Percentiles rank a stretch among this genome's conserved stretches.
These are phyloP conservation scores for Pichia sorboxylosa DNA, from an alignment of 1,139 yeast genomes.

Conservation along the genomic window DNA sequence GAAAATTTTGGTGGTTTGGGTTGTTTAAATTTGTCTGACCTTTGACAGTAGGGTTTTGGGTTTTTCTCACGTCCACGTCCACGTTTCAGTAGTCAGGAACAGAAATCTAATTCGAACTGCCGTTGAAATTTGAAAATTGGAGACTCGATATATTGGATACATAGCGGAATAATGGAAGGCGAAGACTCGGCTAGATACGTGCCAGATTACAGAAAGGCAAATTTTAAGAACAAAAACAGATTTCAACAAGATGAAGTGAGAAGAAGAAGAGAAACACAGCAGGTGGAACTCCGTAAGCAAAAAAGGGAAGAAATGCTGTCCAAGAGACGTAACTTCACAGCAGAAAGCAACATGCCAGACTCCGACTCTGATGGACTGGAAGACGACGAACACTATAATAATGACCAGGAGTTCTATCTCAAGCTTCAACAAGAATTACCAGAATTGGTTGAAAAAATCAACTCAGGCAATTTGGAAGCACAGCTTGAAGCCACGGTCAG, in stretches of 20 bases:
- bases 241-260: conserved; percentile 94
- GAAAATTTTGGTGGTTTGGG: too few relatives aligned
- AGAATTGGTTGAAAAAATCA: conserved; percentile 70
- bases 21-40: too few relatives aligned
- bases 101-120: too few relatives aligned
- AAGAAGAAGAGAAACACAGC: conserved; percentile 96
- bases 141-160: too few relatives aligned
- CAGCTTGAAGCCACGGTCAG: conserved; percentile 85
- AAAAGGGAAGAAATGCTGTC: conserved; percentile 91
- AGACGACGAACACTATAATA: conserved; percentile 27
- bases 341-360: conserved; percentile 17
- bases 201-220: conserved; percentile 96
- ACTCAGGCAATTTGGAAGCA: conserved; percentile 63
- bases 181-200: conserved; percentile 74
- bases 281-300: conserved; percentile 91
- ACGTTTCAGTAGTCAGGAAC: too few relatives aligned
- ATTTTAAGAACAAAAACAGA: conserved; percentile 88
- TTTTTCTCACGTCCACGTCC: too few relatives aligned
- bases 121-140: too few relatives aligned
- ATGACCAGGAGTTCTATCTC: conserved; percentile 40
- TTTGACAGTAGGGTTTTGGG: too few relatives aligned
- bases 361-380: conserved; percentile 36
- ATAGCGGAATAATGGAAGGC: too few relatives aligned
- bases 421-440: conserved; percentile 73
- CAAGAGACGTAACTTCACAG: conserved; percentile 73